These are phyloP conservation scores for Pseudocercospora musae DNA, from an alignment of 2,329 filamentous ascomycete genomes.

Conservation along the genomic window DNA sequence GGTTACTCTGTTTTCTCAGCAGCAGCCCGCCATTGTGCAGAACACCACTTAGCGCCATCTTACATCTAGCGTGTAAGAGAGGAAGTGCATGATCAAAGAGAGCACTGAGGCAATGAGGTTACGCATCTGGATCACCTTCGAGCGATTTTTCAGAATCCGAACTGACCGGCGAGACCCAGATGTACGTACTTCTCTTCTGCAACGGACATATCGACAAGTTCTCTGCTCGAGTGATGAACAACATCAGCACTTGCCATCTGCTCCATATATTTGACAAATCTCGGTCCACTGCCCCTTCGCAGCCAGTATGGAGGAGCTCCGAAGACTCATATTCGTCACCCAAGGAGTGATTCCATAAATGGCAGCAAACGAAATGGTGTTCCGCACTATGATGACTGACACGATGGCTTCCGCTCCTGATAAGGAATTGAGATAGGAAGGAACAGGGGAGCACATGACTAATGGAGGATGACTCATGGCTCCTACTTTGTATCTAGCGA, in stretches of 20 bases:
- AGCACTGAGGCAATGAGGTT: neutral
- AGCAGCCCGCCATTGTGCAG: neutral
- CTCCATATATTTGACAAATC: neutral
- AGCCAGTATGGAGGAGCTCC: constrained; percentile 45
- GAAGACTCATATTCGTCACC: constrained; percentile 42
- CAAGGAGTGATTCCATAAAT: constrained; percentile 50
- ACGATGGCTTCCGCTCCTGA: constrained; percentile 49
- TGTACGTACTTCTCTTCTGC: neutral
- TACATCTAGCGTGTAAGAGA: neutral
- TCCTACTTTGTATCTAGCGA: no score
- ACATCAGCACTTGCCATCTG: constrained; percentile 1
- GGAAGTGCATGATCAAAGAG: constrained; percentile 2
- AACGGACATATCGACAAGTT: neutral
- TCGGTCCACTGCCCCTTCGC: constrained; percentile 30
- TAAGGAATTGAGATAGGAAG: no score
- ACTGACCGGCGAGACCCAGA: neutral
- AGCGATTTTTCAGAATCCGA: neutral
- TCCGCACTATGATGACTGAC: constrained; percentile 47
- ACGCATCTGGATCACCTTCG: neutral
- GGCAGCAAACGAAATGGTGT: constrained; percentile 49
- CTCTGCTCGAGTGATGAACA: neutral
- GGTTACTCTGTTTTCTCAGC: constrained; percentile 1
- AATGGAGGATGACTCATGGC: no score
- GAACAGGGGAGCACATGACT: no score
- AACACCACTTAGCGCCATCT: neutral